A percentile compares a stretch with the other conserved stretches of the same genome.
phyloP scores from a whole-genome alignment of 352 stramenopile species.

The Globisporangium nagaii region DNA sequence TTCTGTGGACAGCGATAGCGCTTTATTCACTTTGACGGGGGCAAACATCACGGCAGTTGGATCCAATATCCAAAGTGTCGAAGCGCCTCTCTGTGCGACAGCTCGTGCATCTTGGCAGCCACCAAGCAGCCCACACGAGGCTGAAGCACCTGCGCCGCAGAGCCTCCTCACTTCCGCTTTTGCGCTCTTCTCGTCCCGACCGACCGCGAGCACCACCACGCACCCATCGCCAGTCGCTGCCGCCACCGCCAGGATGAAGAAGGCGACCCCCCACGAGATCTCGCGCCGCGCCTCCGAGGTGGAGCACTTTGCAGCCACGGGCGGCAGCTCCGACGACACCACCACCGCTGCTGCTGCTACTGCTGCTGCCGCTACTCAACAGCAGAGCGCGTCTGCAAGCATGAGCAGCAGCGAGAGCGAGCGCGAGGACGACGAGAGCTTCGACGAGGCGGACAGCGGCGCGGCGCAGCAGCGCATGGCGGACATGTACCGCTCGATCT shows the following conservation, averaged over 20 bases:
- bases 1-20: no score
- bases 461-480: constrained; percentile 19
- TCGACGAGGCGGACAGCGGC: constrained; percentile 9
- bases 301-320: constrained; percentile 9
- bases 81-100: no score
- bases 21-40: no score
- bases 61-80: no score
- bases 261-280: not conserved
- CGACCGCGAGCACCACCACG: no score
- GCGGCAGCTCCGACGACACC: not conserved
- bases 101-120: not conserved
- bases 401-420: not conserved
- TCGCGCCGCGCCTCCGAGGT: constrained; percentile 2
- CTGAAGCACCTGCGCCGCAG: no score
- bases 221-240: no score
- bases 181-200: not conserved
- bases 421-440: constrained; percentile 7
- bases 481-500: constrained; percentile 19
- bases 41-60: no score
- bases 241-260: no score
- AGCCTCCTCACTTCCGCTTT: no score
- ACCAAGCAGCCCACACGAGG: not conserved
- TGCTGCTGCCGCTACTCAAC: not conserved
- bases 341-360: not conserved
- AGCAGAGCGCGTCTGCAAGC: not conserved